phyloP scores from a whole-genome alignment of 495 filamentous ascomycete species.

The Xylaria sp. region DNA sequence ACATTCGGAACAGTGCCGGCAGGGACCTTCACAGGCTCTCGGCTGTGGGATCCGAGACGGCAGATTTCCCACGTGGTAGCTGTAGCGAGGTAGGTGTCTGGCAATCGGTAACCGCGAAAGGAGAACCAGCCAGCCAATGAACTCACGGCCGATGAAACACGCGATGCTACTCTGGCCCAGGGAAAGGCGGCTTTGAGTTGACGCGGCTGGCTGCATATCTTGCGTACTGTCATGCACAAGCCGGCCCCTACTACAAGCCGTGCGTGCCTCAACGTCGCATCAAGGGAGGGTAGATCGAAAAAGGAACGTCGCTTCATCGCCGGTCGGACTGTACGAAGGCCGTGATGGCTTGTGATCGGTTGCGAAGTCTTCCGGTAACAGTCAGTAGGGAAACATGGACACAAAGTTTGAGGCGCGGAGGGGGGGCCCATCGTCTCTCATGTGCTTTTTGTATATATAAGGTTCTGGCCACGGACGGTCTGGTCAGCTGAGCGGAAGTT shows the following conservation, averaged over 20 bases:
- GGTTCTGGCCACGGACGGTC: neutral
- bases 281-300: neutral
- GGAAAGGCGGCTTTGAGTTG: neutral
- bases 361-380: neutral
- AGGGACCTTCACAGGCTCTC: neutral
- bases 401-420: neutral
- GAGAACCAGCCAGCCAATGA: neutral
- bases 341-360: neutral
- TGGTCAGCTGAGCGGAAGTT: conserved; percentile 11
- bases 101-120: neutral
- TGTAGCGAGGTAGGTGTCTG: neutral
- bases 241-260: too few species aligned
- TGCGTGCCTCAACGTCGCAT: neutral
- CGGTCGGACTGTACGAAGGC: neutral
- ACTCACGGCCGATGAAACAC: neutral
- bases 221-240: neutral
- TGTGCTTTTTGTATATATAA: conserved; percentile 12
- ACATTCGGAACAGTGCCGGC: neutral
- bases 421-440: neutral
- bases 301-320: neutral
- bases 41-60: neutral
- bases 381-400: neutral
- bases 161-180: neutral
- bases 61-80: neutral
- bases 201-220: conserved; percentile 2